Percentiles rank a stretch among this genome's conserved stretches.
phyloP scores from a whole-genome alignment of 768 basidiomycete genomes.

The Rhodotorula kratochvilovae region DNA sequence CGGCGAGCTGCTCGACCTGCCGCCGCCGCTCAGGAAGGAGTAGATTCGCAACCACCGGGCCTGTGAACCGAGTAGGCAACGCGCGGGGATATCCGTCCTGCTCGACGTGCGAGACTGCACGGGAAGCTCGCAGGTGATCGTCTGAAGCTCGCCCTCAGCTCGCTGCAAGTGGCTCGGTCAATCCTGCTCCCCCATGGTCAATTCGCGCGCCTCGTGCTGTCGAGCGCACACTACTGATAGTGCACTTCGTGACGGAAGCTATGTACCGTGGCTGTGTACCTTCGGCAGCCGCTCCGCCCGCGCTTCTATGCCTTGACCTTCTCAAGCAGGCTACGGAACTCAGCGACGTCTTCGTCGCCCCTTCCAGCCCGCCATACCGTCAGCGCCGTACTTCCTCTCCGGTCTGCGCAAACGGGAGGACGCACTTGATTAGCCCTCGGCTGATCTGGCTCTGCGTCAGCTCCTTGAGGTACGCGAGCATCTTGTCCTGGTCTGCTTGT shows the following conservation, averaged over 20 bases:
- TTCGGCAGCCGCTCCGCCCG: no score
- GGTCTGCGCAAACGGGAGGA: neutral
- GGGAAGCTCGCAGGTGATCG: no score
- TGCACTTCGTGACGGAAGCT: no score
- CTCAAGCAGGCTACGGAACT: slow-evolving; percentile 38
- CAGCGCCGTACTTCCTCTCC: neutral
- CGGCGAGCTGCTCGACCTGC: slow-evolving; percentile 30
- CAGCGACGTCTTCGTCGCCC: slow-evolving; percentile 40
- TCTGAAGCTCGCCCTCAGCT: neutral
- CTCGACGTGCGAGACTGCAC: no score
- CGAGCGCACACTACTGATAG: no score
- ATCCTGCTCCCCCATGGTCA: no score
- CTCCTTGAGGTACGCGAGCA: slow-evolving; percentile 47
- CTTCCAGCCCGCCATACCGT: neutral
- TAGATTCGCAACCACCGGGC: no score
- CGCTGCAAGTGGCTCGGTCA: no score
- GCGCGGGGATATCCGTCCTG: no score
- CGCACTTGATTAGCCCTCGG: slow-evolving; percentile 47
- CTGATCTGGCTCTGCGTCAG: slow-evolving; percentile 46
- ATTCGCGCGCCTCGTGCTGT: no score
- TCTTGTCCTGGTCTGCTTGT: slow-evolving; percentile 44
- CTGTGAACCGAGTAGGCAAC: no score
- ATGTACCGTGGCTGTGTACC: no score
- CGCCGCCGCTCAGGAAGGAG: slow-evolving; percentile 20
- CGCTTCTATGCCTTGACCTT: neutral